Evolutionary conservation across 1,139 yeast genomes (phyloP).

Genomic region (Saccharomyces hybrid): DNA sequence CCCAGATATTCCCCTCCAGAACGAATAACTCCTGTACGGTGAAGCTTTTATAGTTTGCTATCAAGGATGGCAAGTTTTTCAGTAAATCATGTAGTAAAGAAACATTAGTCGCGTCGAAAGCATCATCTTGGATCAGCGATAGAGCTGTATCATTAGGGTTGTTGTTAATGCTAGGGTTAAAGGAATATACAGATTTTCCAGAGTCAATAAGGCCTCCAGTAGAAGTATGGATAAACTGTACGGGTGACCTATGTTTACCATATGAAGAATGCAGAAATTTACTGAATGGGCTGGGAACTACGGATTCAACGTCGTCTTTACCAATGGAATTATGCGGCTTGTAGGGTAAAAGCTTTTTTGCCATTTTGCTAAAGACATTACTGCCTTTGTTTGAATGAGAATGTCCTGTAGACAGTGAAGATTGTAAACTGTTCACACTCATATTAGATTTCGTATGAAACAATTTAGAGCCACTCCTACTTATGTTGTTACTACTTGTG

Average conservation of each 20-base stretch:
- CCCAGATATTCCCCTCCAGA: conserved; percentile 30
- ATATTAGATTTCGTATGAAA: conserved; percentile 8
- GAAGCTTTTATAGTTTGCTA: conserved; percentile 27
- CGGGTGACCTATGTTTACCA: conserved; percentile 21
- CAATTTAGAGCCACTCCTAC: not conserved
- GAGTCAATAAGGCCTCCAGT: conserved; percentile 22
- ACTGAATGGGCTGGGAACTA: conserved; percentile 22
- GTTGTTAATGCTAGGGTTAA: conserved; percentile 16
- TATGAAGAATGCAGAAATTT: conserved; percentile 30
- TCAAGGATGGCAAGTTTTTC: conserved; percentile 28
- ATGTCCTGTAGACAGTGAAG: conserved; percentile 2
- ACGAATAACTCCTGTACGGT: conserved; percentile 27
- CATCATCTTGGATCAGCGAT: conserved; percentile 10
- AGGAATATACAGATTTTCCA: conserved; percentile 24
- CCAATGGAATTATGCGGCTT: conserved; percentile 16
- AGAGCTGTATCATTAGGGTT: conserved; percentile 1
- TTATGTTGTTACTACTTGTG: conserved; percentile 2
- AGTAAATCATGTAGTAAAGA: conserved; percentile 28
- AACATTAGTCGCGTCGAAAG: conserved; percentile 17
- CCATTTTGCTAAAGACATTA: conserved; percentile 5
- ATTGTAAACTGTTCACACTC: conserved; percentile 10
- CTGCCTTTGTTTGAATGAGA: not conserved
- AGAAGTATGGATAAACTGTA: conserved; percentile 14
- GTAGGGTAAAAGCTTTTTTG: conserved; percentile 21
- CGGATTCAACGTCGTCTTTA: conserved; percentile 19